Evolutionary conservation across 257 asterid species (phyloP).

Genomic region (Solanum medicagineum): DNA sequence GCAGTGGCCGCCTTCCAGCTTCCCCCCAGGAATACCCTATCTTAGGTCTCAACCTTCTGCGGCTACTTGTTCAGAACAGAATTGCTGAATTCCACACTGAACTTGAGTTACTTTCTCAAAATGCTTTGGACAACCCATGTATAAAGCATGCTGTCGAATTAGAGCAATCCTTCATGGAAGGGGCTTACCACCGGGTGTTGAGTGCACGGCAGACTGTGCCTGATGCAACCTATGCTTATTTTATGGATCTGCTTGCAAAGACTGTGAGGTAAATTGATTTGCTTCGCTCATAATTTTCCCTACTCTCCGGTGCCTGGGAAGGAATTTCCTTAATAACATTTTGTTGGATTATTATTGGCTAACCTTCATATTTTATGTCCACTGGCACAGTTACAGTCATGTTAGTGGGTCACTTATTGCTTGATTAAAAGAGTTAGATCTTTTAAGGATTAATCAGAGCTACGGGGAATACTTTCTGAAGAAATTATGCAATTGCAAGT

Average conservation of each 20-base stretch:
- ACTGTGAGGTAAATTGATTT: slow-evolving; percentile 57
- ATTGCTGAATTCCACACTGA: slow-evolving; percentile 97
- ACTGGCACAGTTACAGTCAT: background rate
- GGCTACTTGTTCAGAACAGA: slow-evolving; percentile 94
- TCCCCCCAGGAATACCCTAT: slow-evolving; percentile 89
- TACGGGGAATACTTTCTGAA: background rate
- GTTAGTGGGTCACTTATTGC: background rate
- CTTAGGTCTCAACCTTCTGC: slow-evolving; percentile 92
- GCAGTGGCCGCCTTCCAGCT: slow-evolving; percentile 63
- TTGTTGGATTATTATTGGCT: background rate
- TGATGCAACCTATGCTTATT: slow-evolving; percentile 74
- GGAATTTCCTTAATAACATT: background rate
- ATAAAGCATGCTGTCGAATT: slow-evolving; percentile 91
- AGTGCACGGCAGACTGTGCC: slow-evolving; percentile 91
- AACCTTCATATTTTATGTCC: background rate
- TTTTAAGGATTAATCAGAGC: background rate
- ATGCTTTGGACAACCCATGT: slow-evolving; percentile 81
- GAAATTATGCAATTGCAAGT: background rate
- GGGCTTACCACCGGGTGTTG: slow-evolving; percentile 91
- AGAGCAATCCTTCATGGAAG: slow-evolving; percentile 98
- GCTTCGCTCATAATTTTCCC: background rate
- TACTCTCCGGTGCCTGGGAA: background rate
- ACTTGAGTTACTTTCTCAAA: slow-evolving; percentile 68
- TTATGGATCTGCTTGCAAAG: slow-evolving; percentile 94
- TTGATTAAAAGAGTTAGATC: background rate